phyloP scores from a whole-genome alignment of 2,329 filamentous ascomycete species.

The Lithohypha guttulata region DNA sequence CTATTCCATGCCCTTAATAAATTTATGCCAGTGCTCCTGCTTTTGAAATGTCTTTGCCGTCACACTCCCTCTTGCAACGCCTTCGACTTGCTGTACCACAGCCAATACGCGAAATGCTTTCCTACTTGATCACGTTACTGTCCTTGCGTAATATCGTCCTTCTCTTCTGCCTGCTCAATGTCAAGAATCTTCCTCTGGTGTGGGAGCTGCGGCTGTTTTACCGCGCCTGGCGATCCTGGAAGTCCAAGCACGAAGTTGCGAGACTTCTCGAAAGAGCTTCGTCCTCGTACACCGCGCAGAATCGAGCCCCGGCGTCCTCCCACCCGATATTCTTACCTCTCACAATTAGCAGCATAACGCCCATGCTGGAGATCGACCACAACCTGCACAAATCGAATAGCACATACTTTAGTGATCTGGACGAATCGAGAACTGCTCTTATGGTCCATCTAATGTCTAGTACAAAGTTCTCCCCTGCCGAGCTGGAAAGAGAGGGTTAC shows the following conservation, averaged over 20 bases:
- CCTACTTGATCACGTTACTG: constrained; percentile 1
- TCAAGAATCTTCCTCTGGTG: constrained; percentile 62
- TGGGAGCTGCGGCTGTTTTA: constrained; percentile 62
- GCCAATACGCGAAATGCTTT: constrained; percentile 4
- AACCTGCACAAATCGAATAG: constrained; percentile 55
- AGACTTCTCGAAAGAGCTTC: constrained; percentile 29
- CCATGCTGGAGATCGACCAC: constrained; percentile 72
- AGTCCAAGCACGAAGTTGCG: constrained; percentile 30
- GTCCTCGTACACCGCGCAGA: constrained; percentile 1
- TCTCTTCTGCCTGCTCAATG: constrained; percentile 51
- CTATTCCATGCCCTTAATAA: no score
- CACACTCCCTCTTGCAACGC: no score
- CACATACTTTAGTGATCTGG: constrained; percentile 47
- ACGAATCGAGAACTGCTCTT: constrained; percentile 67
- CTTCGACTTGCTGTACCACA: no score
- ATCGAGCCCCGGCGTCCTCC: constrained; percentile 12
- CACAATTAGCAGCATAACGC: constrained; percentile 55
- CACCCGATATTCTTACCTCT: constrained; percentile 63
- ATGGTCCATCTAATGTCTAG: constrained; percentile 57
- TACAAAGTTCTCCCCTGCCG: constrained; percentile 36
- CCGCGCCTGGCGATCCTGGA: constrained; percentile 45
- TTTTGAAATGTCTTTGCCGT: no score
- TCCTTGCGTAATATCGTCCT: constrained; percentile 32
- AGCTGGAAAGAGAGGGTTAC: constrained; percentile 36
- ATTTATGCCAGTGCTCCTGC: no score